A percentile compares a stretch with the other conserved stretches of the same genome.
phyloP scores from a whole-genome alignment of 257 asterid species.

The Osmanthus fragrans region DNA sequence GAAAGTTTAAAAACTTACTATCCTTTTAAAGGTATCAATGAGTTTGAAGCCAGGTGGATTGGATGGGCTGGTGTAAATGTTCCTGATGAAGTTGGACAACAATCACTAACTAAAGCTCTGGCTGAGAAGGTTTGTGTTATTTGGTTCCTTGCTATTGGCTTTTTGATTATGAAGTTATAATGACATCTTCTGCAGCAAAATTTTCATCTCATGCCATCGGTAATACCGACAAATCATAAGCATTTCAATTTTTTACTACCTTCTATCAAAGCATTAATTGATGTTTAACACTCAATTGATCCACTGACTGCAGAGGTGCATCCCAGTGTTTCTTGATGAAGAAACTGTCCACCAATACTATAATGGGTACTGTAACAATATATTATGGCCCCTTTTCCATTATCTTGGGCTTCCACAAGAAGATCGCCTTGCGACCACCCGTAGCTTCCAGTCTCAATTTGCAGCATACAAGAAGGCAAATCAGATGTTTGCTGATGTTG shows the following conservation, averaged over 20 bases:
- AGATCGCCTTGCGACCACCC: slow-evolving; percentile 91
- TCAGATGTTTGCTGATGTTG: slow-evolving; percentile 68
- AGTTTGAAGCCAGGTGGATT: slow-evolving; percentile 90
- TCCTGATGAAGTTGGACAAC: slow-evolving; percentile 83
- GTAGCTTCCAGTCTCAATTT: slow-evolving; percentile 86
- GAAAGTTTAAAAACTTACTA: slow-evolving; percentile 2
- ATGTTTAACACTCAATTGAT: neutral
- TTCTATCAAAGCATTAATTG: neutral
- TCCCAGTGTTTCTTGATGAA: slow-evolving; percentile 86
- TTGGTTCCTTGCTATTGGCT: slow-evolving; percentile 6
- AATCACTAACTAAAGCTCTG: slow-evolving; percentile 74
- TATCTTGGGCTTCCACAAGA: slow-evolving; percentile 95
- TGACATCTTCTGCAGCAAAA: neutral
- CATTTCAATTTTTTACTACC: slow-evolving; percentile 3
- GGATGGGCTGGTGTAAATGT: slow-evolving; percentile 99
- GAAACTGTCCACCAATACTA: slow-evolving; percentile 78
- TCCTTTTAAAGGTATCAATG: slow-evolving; percentile 66
- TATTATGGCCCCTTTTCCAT: slow-evolving; percentile 93
- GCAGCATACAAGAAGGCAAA: slow-evolving; percentile 83
- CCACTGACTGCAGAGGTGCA: slow-evolving; percentile 62
- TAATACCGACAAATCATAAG: neutral
- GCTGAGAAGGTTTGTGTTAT: slow-evolving; percentile 67
- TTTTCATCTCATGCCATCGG: neutral
- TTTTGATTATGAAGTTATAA: slow-evolving; percentile 14
- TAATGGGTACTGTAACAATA: slow-evolving; percentile 87